Conservation (phyloP, 1,139 yeast genomes). For the Yamadazyma spencermartinsiae region DNA sequence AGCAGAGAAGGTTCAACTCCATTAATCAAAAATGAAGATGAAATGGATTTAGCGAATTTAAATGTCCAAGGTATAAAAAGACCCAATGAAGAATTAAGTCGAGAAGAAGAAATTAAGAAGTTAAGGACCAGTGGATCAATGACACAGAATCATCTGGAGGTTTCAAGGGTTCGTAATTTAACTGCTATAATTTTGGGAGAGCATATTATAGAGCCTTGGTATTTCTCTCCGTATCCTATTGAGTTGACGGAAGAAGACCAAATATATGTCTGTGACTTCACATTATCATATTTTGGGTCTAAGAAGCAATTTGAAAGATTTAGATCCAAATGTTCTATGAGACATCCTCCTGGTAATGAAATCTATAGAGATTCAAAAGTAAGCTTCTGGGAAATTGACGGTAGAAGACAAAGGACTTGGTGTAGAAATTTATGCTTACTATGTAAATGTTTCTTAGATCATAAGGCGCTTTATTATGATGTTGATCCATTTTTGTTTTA, state of each 20-base stretch:
- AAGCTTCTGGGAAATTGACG: conserved; percentile 92
- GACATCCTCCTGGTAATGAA: conserved; percentile 98
- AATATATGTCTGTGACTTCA: conserved; percentile 87
- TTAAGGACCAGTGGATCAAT: conserved; percentile 92
- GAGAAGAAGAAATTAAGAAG: conserved; percentile 92
- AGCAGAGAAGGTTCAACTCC: conserved; percentile 24
- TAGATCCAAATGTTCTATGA: conserved; percentile 78
- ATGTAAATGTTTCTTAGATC: conserved; percentile 87
- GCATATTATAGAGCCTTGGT: conserved; percentile 97
- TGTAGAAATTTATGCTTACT: conserved; percentile 90
- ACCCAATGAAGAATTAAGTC: conserved; percentile 67
- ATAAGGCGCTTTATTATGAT: conserved; percentile 92
- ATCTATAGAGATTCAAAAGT: conserved; percentile 82
- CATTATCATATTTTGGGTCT: conserved; percentile 86
- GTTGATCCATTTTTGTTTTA: conserved; percentile 96
- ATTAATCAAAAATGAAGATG: conserved; percentile 49
- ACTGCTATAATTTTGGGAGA: conserved; percentile 80
- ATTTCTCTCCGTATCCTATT: conserved; percentile 94
- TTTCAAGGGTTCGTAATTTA: conserved; percentile 87
- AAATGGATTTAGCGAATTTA: conserved; percentile 82
- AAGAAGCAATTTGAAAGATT: conserved; percentile 89
- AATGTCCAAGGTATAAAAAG: conserved; percentile 77
- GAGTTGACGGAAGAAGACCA: conserved; percentile 91
- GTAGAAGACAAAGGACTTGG: conserved; percentile 94
- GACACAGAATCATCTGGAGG: conserved; percentile 89